Evolutionary conservation across 768 basidiomycete genomes (phyloP).

Genomic region (Pulveroboletus sp.): DNA sequence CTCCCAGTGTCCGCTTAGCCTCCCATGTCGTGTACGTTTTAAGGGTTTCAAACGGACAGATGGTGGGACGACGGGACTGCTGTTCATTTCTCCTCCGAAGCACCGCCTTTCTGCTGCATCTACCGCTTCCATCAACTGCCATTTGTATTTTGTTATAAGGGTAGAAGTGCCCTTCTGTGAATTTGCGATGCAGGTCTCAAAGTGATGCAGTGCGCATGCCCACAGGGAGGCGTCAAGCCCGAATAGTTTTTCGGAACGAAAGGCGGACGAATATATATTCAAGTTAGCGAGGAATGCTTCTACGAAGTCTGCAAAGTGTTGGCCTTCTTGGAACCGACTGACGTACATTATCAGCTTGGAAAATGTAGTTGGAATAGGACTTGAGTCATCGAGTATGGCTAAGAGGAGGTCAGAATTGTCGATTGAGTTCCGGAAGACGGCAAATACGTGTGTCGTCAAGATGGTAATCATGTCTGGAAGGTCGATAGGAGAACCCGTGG

Average conservation of each 20-base stretch:
- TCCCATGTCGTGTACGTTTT: constrained; percentile 7
- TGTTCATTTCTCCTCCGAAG: constrained; percentile 29
- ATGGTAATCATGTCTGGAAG: constrained; percentile 23
- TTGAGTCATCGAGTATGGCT: constrained; percentile 22
- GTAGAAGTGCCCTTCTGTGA: constrained; percentile 19
- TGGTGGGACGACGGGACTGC: constrained; percentile 15
- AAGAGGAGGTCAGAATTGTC: constrained; percentile 12
- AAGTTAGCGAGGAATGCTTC: constrained; percentile 24
- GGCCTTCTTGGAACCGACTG: constrained; percentile 10
- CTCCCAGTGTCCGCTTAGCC: constrained; percentile 35
- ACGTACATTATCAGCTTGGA: constrained; percentile 23
- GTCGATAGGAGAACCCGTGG: constrained; percentile 6
- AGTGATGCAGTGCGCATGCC: constrained; percentile 44
- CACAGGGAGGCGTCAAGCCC: constrained; percentile 49
- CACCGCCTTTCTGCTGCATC: constrained; percentile 51
- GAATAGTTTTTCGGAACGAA: constrained; percentile 35
- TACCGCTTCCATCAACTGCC: constrained; percentile 39
- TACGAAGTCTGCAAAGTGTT: constrained; percentile 9
- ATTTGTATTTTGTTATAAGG: constrained; percentile 34
- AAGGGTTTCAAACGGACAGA: constrained; percentile 2
- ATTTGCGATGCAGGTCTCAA: constrained; percentile 34
- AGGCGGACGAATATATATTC: constrained; percentile 22
- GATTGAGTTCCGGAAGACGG: constrained; percentile 8
- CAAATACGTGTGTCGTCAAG: constrained; percentile 20
- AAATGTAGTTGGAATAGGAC: constrained; percentile 31